A percentile compares a stretch with the other conserved stretches of the same genome.
phyloP scores from a whole-genome alignment of 1,139 yeast genomes.

The Candida sp. region DNA sequence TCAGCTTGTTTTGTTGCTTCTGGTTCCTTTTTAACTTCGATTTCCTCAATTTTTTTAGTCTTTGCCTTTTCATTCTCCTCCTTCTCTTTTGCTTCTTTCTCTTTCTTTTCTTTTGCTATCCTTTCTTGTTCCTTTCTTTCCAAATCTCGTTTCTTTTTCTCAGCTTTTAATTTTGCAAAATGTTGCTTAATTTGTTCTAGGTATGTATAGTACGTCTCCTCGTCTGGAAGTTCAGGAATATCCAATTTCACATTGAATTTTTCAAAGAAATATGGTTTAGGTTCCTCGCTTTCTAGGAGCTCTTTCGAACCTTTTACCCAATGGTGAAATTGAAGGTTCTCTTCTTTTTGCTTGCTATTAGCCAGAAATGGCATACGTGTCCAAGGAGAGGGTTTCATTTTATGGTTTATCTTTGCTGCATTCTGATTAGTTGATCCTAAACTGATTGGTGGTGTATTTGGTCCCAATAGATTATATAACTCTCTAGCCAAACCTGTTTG shows the following conservation, averaged over 20 bases:
- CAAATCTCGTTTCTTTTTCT: conserved; percentile 17
- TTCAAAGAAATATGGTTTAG: conserved; percentile 67
- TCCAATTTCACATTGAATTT: conserved; percentile 70
- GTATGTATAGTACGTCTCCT: conserved; percentile 54
- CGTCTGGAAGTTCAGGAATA: conserved; percentile 66
- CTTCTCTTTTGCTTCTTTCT: neutral
- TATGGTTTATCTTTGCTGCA: conserved; percentile 63
- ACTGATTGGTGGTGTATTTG: conserved; percentile 84
- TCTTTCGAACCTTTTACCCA: conserved; percentile 84
- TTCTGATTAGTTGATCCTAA: conserved; percentile 43
- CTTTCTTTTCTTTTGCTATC: conserved; percentile 7
- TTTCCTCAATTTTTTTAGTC: neutral
- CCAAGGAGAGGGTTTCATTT: conserved; percentile 83
- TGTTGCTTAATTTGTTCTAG: conserved; percentile 41
- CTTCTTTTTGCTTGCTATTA: conserved; percentile 41
- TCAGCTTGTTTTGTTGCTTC: conserved; percentile 2
- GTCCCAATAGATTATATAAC: conserved; percentile 82
- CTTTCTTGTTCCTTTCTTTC: conserved; percentile 17
- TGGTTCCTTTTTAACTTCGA: conserved; percentile 1
- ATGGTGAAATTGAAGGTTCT: conserved; percentile 54
- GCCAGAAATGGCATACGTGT: conserved; percentile 56
- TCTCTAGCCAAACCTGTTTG: conserved; percentile 90
- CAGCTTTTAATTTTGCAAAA: conserved; percentile 14
- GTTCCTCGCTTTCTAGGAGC: conserved; percentile 34
- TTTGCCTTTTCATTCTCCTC: neutral